Conservation (phyloP, 768 basidiomycete species). For the Termitomyces sp. region DNA sequence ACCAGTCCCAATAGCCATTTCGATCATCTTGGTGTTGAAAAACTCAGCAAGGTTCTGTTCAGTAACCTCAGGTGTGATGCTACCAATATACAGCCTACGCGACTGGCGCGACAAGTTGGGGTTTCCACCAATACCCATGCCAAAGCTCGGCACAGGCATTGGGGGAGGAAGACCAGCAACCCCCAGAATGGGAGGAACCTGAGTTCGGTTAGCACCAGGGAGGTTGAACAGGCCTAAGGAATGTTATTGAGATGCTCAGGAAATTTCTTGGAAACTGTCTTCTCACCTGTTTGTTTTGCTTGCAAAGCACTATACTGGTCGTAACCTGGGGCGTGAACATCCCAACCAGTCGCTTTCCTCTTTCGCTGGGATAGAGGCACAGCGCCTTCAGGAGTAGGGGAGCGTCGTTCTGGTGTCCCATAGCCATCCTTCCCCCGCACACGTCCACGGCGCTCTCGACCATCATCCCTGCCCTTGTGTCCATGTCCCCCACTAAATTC, state of each 20-base stretch:
- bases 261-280: background rate
- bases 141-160: constrained; percentile 79
- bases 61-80: constrained; percentile 92
- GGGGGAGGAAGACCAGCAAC: constrained; percentile 82
- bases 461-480: constrained; percentile 34
- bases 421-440: constrained; percentile 41
- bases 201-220: constrained; percentile 90
- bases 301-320: constrained; percentile 94
- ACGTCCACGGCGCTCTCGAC: constrained; percentile 32
- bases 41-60: constrained; percentile 90
- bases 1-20: constrained; percentile 84
- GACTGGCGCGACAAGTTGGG: constrained; percentile 92
- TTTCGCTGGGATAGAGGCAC: constrained; percentile 81
- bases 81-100: constrained; percentile 93
- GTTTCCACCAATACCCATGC: constrained; percentile 82
- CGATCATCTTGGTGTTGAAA: constrained; percentile 95
- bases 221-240: constrained; percentile 87
- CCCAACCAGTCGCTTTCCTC: constrained; percentile 92
- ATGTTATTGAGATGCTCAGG: background rate
- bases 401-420: constrained; percentile 76
- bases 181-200: constrained; percentile 77
- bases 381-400: constrained; percentile 87
- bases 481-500: constrained; percentile 30
- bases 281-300: constrained; percentile 94
- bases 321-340: constrained; percentile 93